Evolutionary conservation across 768 basidiomycete species (phyloP).

Genomic region (Psilocybe sp.): DNA sequence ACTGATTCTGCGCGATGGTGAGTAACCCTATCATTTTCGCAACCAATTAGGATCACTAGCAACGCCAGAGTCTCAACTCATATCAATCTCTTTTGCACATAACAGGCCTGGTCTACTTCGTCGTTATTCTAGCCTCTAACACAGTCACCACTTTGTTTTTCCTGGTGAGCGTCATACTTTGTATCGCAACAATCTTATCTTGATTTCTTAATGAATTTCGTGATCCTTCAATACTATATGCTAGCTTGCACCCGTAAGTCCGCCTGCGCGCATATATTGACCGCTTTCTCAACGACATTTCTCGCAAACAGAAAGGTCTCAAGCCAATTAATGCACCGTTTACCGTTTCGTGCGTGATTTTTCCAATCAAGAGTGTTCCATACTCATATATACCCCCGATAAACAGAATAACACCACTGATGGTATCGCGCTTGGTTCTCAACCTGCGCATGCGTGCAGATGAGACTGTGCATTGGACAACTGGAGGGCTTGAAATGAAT

Average conservation of each 20-base stretch:
- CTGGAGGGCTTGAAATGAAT: too few relatives aligned
- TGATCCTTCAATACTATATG: too few relatives aligned
- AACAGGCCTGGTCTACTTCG: constrained; percentile 4
- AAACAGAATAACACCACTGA: not conserved
- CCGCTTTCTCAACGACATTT: too few relatives aligned
- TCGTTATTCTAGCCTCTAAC: constrained; percentile 5
- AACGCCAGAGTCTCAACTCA: too few relatives aligned
- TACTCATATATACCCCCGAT: too few relatives aligned
- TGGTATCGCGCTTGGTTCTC: not conserved
- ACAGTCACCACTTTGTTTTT: constrained; percentile 4
- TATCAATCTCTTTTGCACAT: not conserved
- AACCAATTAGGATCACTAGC: not conserved
- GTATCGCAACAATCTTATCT: not conserved
- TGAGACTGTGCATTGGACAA: too few relatives aligned
- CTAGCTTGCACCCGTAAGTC: not conserved
- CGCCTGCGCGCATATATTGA: not conserved
- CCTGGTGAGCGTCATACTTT: not conserved
- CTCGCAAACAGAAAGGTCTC: not conserved
- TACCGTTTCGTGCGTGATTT: not conserved
- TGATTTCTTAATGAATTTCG: too few relatives aligned
- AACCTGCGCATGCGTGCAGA: not conserved
- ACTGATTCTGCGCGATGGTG: constrained; percentile 5
- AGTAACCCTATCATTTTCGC: not conserved
- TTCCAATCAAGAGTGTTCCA: too few relatives aligned
- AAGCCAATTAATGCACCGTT: not conserved